Conservation (phyloP, 768 basidiomycete species). For the Galerina sulciceps region DNA sequence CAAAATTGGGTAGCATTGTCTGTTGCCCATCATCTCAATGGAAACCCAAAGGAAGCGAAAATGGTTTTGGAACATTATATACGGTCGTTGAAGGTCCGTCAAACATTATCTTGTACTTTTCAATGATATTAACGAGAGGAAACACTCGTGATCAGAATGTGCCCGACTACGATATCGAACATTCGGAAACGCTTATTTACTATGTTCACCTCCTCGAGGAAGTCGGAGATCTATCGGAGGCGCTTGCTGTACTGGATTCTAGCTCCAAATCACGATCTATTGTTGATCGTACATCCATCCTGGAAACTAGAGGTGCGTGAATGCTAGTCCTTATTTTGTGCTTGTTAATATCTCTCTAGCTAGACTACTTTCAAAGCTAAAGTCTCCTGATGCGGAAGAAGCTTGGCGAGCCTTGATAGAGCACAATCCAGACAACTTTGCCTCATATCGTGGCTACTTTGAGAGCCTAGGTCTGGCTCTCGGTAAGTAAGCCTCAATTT, state of each 20-base stretch:
- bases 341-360: conserved; percentile 47
- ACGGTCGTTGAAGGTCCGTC: conserved; percentile 67
- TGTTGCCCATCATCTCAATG: conserved; percentile 86
- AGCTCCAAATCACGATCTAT: conserved; percentile 68
- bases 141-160: conserved; percentile 55
- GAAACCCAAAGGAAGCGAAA: conserved; percentile 71
- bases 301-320: conserved; percentile 66
- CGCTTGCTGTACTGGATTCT: conserved; percentile 64
- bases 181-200: conserved; percentile 82
- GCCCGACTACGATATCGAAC: conserved; percentile 78
- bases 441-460: conserved; percentile 81
- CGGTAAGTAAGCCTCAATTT: conserved; percentile 44
- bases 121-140: not conserved
- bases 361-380: conserved; percentile 72
- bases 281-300: conserved; percentile 71
- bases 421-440: conserved; percentile 82
- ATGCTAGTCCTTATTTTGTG: conserved; percentile 6
- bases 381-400: conserved; percentile 72
- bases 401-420: conserved; percentile 84
- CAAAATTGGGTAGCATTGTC: conserved; percentile 91
- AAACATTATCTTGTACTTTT: not conserved
- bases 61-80: conserved; percentile 77
- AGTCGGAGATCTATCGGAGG: conserved; percentile 62
- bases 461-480: conserved; percentile 65
- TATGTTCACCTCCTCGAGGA: conserved; percentile 78